A percentile compares a stretch with the other conserved stretches of the same genome.
phyloP scores from a whole-genome alignment of 2,329 filamentous ascomycete species.

The Fusarium continuum region DNA sequence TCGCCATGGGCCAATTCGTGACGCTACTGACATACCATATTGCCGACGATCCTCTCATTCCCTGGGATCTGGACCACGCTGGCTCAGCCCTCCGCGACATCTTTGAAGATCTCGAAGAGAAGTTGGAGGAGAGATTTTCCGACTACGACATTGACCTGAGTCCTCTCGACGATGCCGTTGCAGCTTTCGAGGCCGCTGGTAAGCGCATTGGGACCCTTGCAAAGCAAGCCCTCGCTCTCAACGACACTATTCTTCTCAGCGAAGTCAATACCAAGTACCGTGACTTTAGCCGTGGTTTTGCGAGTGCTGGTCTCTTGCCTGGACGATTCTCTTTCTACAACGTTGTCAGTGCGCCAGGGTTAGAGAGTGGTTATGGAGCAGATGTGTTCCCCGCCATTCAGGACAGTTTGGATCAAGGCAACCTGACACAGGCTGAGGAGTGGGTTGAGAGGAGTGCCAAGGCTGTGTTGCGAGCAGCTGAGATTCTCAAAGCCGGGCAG shows the following conservation, averaged over 20 bases:
- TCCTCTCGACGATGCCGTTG: slow-evolving; percentile 10
- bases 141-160: not conserved
- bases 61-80: slow-evolving; percentile 19
- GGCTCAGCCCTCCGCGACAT: slow-evolving; percentile 19
- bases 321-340: slow-evolving; percentile 27
- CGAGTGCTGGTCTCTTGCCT: slow-evolving; percentile 20
- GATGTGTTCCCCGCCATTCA: slow-evolving; percentile 36
- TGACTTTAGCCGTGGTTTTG: slow-evolving; percentile 20
- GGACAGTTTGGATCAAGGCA: slow-evolving; percentile 30
- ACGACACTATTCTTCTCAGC: not conserved
- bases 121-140: slow-evolving; percentile 7
- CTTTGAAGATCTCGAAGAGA: slow-evolving; percentile 24
- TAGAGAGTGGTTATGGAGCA: slow-evolving; percentile 30
- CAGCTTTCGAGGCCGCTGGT: slow-evolving; percentile 6
- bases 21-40: slow-evolving; percentile 29
- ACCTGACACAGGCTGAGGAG: slow-evolving; percentile 27
- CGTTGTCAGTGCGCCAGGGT: slow-evolving; percentile 22
- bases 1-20: slow-evolving; percentile 55
- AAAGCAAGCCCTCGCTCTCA: slow-evolving; percentile 2
- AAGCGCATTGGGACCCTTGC: slow-evolving; percentile 4
- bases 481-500: slow-evolving; percentile 13
- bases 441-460: slow-evolving; percentile 33
- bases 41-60: slow-evolving; percentile 25
- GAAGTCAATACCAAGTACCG: slow-evolving; percentile 18
- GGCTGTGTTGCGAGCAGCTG: slow-evolving; percentile 27